Evolutionary conservation across 2,329 filamentous ascomycete species (phyloP).

Genomic region (Colletotrichum sojae): DNA sequence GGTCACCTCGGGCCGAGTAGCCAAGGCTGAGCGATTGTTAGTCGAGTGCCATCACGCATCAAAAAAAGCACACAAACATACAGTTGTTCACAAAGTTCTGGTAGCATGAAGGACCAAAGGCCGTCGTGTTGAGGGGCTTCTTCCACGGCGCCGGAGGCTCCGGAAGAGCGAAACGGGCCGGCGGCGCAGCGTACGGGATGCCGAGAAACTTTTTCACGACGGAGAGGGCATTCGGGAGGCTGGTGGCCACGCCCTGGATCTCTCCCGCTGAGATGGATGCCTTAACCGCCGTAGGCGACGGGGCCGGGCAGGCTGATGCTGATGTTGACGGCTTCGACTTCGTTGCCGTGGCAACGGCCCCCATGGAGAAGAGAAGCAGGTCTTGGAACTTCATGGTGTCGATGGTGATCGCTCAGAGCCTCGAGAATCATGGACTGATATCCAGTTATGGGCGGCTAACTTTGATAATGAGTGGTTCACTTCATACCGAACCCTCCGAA

Average conservation of each 20-base stretch:
- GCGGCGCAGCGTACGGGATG: slow-evolving; percentile 70
- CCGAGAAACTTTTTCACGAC: slow-evolving; percentile 58
- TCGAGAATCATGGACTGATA: background rate
- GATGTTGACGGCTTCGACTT: background rate
- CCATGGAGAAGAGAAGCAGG: background rate
- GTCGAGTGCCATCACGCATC: background rate
- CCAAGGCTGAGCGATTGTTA: background rate
- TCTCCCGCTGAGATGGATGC: slow-evolving; percentile 4
- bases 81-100: slow-evolving; percentile 26
- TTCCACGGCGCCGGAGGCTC: slow-evolving; percentile 9
- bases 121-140: background rate
- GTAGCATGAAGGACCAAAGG: slow-evolving; percentile 19
- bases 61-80: background rate
- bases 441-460: background rate
- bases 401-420: background rate
- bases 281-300: background rate
- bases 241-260: background rate
- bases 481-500: too few relatives aligned
- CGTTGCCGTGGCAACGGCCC: slow-evolving; percentile 13
- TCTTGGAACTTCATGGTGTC: slow-evolving; percentile 6
- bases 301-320: background rate
- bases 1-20: slow-evolving; percentile 3
- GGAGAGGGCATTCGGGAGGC: background rate
- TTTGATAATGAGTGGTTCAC: too few relatives aligned
- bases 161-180: slow-evolving; percentile 43